These are phyloP conservation scores for Cyclotella baltica DNA, from an alignment of 108 stramenopile species.

Conservation along the genomic window DNA sequence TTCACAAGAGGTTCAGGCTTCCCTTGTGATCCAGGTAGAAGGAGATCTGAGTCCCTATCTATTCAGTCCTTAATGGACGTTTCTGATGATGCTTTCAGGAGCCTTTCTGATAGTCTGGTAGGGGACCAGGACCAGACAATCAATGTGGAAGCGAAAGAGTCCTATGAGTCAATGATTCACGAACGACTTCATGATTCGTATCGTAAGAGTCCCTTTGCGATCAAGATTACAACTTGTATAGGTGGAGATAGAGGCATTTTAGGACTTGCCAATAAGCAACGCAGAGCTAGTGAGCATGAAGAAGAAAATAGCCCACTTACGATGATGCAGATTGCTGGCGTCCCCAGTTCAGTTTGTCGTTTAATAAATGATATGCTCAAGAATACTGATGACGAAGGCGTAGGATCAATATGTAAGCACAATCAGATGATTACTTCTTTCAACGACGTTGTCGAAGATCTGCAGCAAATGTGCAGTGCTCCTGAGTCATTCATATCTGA, in stretches of 20 bases:
- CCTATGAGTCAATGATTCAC: neutral
- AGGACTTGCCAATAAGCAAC: neutral
- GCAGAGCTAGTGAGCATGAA: neutral
- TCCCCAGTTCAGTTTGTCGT: conserved; percentile 7
- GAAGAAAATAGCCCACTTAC: conserved; percentile 8
- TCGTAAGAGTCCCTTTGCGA: neutral
- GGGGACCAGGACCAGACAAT: no score
- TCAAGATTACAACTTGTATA: neutral
- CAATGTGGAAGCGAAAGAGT: no score
- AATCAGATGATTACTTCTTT: neutral
- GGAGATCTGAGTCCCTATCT: no score
- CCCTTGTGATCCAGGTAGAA: neutral
- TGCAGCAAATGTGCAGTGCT: conserved; percentile 7
- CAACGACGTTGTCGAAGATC: conserved; percentile 2
- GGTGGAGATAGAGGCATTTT: neutral
- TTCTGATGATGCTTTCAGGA: neutral
- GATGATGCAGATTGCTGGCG: neutral
- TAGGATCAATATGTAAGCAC: neutral
- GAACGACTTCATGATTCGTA: neutral
- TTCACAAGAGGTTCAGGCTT: neutral
- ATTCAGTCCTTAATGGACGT: no score
- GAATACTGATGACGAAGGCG: neutral
- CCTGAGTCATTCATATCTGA: conserved; percentile 9
- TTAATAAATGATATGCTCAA: conserved; percentile 17
- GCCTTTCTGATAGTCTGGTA: neutral